A percentile compares a stretch with the other conserved stretches of the same genome.
Evolutionary conservation across 2,329 filamentous ascomycete genomes (phyloP).

Genomic region (Talaromyces islandicus): DNA sequence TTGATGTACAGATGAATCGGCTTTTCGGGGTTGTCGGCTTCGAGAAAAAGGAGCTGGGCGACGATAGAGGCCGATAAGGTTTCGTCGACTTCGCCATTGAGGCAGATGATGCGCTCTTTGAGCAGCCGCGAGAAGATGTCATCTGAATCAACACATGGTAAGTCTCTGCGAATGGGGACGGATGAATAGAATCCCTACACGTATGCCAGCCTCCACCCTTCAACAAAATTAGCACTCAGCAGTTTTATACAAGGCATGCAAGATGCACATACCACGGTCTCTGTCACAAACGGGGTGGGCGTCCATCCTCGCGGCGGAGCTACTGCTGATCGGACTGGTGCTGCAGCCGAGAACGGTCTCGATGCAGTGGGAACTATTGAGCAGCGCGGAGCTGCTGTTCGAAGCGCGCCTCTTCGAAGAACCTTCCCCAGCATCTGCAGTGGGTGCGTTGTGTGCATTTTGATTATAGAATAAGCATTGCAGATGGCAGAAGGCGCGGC

Average conservation of each 20-base stretch:
- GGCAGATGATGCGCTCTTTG: slow-evolving; percentile 87
- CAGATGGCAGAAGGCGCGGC: not conserved
- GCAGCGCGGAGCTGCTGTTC: not conserved
- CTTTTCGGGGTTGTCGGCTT: slow-evolving; percentile 91
- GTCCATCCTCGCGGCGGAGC: slow-evolving; percentile 38
- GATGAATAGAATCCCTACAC: slow-evolving; percentile 49
- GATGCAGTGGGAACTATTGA: not conserved
- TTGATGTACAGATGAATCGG: slow-evolving; percentile 98
- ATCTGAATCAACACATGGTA: slow-evolving; percentile 42
- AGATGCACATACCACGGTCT: slow-evolving; percentile 47
- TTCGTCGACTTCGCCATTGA: slow-evolving; percentile 89
- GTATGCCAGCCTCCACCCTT: slow-evolving; percentile 72
- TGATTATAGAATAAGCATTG: not conserved
- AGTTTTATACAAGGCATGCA: not conserved
- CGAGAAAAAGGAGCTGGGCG: slow-evolving; percentile 93
- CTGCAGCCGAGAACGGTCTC: slow-evolving; percentile 4
- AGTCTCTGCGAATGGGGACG: not conserved
- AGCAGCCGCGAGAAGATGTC: slow-evolving; percentile 78
- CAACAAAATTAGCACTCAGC: not conserved
- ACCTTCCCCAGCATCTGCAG: not conserved
- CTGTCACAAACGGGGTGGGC: slow-evolving; percentile 50
- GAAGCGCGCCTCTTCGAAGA: not conserved
- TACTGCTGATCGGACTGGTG: not conserved
- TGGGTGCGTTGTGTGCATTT: not conserved
- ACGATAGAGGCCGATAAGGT: slow-evolving; percentile 88